Base-by-base conservation (phyloP, 2,329 filamentous ascomycete genomes). In the Amesomyces nigricolor region DNA sequence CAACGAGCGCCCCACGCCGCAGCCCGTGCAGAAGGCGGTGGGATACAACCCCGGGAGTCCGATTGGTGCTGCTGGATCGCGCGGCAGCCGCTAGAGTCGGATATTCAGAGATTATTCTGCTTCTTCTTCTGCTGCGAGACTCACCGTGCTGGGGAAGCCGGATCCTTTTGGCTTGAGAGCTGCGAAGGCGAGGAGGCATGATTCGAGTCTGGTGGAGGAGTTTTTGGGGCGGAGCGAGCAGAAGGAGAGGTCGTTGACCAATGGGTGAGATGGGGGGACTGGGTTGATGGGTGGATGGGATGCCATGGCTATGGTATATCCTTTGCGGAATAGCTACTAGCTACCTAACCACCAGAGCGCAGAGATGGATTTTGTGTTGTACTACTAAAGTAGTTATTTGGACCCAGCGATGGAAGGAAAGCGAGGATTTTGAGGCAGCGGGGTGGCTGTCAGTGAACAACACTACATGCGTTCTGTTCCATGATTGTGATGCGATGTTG, bases 21-120 rank as follows among this genome's bases (percentile, higher is more conserved):
- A 71, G 48, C 65, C 70, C 14, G 73, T 69, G 58, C 71, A 59
- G 66, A 70, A 61, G 67, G 74, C 63, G 16, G 71, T 82, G 1
- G 80, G 79, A 14, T 60, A 45, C 78, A 79, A 6, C 84, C 85
- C 2, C 84, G 86, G 32, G 83, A 89, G 86, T 66, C 86, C 86
- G 2, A 70, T 59, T n/a, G 54, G 56, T 11, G 56, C 22, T 26
- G 22, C 22, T 26, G 22, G 11, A 16, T 44, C 44, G 8, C 14
- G 47, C 32, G 45, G 43, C 48, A 54, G 50, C 39, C 42, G 51
- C 51, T 59, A 59, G 57, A 5, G 26, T 16, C 47, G 53, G 57
- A 26, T 19, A 46, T 35, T 47, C 9, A 35, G 32, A 35, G 22
- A 35, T 35, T 35, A 4, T 35, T 35, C 32, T 35, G 22, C 22